Percentiles rank a stretch among this genome's conserved stretches.
phyloP scores from a whole-genome alignment of 2,329 filamentous ascomycete species.

The Colletotrichum tropicicola region DNA sequence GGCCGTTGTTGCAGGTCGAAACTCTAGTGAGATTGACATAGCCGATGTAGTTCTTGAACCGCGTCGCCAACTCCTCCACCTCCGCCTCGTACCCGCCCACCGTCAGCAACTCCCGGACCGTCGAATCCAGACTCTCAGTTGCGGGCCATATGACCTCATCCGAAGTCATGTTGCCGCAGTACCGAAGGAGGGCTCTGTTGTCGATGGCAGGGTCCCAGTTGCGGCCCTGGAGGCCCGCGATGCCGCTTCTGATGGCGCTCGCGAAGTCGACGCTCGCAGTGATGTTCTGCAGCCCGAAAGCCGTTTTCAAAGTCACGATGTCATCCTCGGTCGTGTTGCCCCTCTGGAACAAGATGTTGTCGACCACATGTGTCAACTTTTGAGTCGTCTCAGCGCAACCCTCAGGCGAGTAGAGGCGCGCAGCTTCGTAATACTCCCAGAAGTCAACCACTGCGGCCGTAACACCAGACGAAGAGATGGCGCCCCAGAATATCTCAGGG shows the following conservation, averaged over 20 bases:
- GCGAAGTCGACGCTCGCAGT: conserved; percentile 58
- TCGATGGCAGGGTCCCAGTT: conserved; percentile 64
- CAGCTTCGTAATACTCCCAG: conserved; percentile 69
- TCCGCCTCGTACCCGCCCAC: conserved; percentile 42
- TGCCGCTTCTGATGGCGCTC: conserved; percentile 48
- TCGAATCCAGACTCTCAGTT: conserved; percentile 45
- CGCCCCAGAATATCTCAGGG: conserved; percentile 80
- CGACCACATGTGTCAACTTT: conserved; percentile 60
- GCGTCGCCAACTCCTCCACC: conserved; percentile 45
- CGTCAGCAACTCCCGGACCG: conserved; percentile 50
- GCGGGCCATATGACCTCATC: conserved; percentile 50
- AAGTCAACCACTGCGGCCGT: conserved; percentile 81
- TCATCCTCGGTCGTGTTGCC: conserved; percentile 1
- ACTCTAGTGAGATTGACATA: conserved; percentile 44
- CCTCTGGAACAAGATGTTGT: conserved; percentile 57
- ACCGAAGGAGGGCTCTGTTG: conserved; percentile 50
- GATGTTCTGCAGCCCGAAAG: conserved; percentile 57
- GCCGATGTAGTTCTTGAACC: conserved; percentile 63
- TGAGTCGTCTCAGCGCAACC: conserved; percentile 73
- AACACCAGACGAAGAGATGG: conserved; percentile 84
- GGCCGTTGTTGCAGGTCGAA: not conserved
- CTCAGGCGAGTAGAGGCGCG: conserved; percentile 56
- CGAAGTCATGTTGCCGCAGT: conserved; percentile 58
- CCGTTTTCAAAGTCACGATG: conserved; percentile 48
- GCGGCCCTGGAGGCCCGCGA: conserved; percentile 53